Evolutionary conservation across 768 basidiomycete genomes (phyloP).

Genomic region (Calocybe gangraenosa): DNA sequence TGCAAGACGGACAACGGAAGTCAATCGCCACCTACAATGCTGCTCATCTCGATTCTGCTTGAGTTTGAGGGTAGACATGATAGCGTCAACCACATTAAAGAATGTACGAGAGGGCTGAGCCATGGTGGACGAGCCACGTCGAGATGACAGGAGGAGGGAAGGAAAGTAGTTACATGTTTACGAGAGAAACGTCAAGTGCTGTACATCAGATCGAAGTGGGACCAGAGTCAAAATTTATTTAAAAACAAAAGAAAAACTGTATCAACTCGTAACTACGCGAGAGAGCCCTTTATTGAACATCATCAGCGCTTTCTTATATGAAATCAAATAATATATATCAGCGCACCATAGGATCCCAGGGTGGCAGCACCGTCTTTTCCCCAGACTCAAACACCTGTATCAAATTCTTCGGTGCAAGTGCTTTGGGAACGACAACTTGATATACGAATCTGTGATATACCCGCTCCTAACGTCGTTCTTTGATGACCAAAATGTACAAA

Average conservation of each 20-base stretch:
- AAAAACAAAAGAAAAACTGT: no score
- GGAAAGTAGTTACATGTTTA: no score
- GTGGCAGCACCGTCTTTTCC: constrained; percentile 64
- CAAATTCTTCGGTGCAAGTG: constrained; percentile 75
- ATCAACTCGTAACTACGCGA: constrained; percentile 20
- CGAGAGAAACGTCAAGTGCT: no score
- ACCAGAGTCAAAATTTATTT: background rate
- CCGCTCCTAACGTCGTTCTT: constrained; percentile 1
- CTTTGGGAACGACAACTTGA: constrained; percentile 86
- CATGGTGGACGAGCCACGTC: constrained; percentile 10
- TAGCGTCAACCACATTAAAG: constrained; percentile 37
- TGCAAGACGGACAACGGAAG: background rate
- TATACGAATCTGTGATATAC: constrained; percentile 66
- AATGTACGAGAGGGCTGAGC: constrained; percentile 23
- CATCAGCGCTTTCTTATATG: background rate
- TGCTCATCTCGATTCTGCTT: constrained; percentile 40
- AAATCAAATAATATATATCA: background rate
- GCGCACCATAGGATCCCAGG: constrained; percentile 90
- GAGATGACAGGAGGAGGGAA: constrained; percentile 2
- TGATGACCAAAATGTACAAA: constrained; percentile 1
- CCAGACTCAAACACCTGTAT: constrained; percentile 74
- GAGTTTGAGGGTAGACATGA: constrained; percentile 43
- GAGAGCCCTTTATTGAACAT: constrained; percentile 12
- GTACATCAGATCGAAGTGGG: background rate
- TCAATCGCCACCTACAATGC: constrained; percentile 28